These are phyloP conservation scores for Carex parvula DNA, from an alignment of 176 grass and related monocot species.

Conservation along the genomic window DNA sequence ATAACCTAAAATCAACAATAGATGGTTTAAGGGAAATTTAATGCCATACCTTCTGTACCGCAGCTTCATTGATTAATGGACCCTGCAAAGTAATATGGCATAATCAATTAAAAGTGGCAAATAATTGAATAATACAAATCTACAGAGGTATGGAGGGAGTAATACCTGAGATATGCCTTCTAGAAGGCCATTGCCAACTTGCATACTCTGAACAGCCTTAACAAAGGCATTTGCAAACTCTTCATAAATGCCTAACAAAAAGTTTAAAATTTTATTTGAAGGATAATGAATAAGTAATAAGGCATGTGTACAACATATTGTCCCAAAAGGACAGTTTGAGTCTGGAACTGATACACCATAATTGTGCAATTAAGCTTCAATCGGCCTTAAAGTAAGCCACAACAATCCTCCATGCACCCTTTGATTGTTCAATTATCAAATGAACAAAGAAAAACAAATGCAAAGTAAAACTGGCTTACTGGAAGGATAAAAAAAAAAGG, in stretches of 20 bases:
- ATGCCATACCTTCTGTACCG: constrained; percentile 64
- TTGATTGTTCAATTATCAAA: constrained; percentile 6
- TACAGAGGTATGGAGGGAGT: constrained; percentile 2
- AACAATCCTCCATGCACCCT: background rate
- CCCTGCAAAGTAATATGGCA: constrained; percentile 51
- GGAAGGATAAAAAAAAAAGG: constrained; percentile 12
- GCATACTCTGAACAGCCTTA: constrained; percentile 88
- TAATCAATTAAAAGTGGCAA: constrained; percentile 8
- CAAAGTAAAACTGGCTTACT: background rate
- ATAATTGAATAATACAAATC: constrained; percentile 1
- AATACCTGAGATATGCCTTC: constrained; percentile 74
- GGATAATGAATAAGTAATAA: background rate
- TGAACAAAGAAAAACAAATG: constrained; percentile 24
- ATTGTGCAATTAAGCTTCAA: background rate
- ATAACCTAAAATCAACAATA: background rate
- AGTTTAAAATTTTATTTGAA: background rate
- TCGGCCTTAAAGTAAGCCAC: background rate
- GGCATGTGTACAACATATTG: background rate
- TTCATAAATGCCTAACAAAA: constrained; percentile 72
- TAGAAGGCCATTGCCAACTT: constrained; percentile 84
- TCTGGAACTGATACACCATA: background rate
- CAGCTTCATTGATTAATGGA: constrained; percentile 92
- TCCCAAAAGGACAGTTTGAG: background rate
- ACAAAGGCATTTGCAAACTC: constrained; percentile 86
- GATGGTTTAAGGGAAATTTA: background rate